These are phyloP conservation scores for Calonectria pseudoreteaudii DNA, from an alignment of 2,329 filamentous ascomycete genomes.

Conservation along the genomic window DNA sequence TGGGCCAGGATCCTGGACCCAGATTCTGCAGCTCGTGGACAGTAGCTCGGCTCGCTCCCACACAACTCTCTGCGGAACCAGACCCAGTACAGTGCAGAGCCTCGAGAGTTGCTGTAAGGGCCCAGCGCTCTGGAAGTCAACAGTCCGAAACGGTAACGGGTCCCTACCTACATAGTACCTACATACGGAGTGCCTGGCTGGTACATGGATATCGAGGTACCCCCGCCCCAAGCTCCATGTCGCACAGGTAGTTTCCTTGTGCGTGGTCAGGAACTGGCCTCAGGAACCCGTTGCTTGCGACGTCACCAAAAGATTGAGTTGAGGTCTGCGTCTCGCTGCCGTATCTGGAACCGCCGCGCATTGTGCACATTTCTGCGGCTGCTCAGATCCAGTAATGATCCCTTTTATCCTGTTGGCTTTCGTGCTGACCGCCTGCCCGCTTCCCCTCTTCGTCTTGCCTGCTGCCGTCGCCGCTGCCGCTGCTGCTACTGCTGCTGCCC, in stretches of 20 bases:
- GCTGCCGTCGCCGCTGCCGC: neutral
- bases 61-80: neutral
- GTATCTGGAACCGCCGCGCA: neutral
- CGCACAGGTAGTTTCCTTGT: conserved; percentile 10
- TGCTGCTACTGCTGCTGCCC: neutral
- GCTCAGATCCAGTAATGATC: neutral
- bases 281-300: conserved; percentile 17
- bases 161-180: neutral
- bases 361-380: neutral
- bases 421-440: neutral
- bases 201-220: neutral
- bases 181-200: neutral
- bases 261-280: conserved; percentile 11
- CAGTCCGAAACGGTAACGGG: neutral
- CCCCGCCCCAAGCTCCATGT: conserved; percentile 1
- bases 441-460: neutral
- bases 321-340: conserved; percentile 6
- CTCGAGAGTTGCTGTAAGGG: conserved; percentile 3
- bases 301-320: conserved; percentile 6
- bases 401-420: neutral
- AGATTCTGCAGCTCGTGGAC: conserved; percentile 2
- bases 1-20: conserved; percentile 7
- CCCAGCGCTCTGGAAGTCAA: neutral
- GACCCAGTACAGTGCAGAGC: neutral
- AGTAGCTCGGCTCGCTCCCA: neutral